Base-by-base conservation (phyloP, 2,329 filamentous ascomycete species). In the Nannizziopsis arthrosporioides region DNA sequence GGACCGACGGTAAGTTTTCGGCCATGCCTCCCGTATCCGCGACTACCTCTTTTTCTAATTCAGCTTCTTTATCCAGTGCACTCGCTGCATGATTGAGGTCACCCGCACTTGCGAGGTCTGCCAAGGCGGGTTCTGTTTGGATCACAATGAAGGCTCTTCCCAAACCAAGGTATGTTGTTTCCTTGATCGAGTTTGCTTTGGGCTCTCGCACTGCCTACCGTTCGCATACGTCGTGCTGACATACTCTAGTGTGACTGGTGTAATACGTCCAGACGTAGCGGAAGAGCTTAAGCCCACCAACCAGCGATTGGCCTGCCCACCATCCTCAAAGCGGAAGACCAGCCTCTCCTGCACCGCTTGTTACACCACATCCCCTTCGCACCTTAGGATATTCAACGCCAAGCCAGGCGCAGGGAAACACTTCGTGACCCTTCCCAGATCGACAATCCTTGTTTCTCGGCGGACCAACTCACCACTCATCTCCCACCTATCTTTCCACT, bases 131-230 rank as follows among this genome's bases (percentile, higher is more conserved):
- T 94, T 93, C 63, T 95, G 89, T 63, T 75, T 83, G 51, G 74
- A 82, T 48, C 86, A 94, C 61, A 88, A 93, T 56, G 84, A 88
- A 55, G 85, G 85, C 12, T 90, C 84, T 36, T 85, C 82, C 10
- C 67, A 73, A n/a, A 80, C 73, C 60, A 69, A 66, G 57, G 68
- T 71, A 63, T 45, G 42, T n/a, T 19, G 8, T 32, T 30, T 10
- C n/a, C 17, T 42, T 42, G 35, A 50, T 47, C 11, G 3, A 3
- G 4, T 27, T 27, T 27, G 22, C 22, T 27, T 27, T 27, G 22
- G 22, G 22, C 7, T 17, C 17, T 44, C 50, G 49, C 10, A 12
- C 12, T 15, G 15, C 18, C 17, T 30, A 53, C 38, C 22, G 15
- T 32, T 15, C 43, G 1, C 12, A 11, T 18, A 36, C 5, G 30